These are phyloP conservation scores for Ceratobasidium sp. DNA, from an alignment of 1,284 basidiomycete species.

Conservation along the genomic window DNA sequence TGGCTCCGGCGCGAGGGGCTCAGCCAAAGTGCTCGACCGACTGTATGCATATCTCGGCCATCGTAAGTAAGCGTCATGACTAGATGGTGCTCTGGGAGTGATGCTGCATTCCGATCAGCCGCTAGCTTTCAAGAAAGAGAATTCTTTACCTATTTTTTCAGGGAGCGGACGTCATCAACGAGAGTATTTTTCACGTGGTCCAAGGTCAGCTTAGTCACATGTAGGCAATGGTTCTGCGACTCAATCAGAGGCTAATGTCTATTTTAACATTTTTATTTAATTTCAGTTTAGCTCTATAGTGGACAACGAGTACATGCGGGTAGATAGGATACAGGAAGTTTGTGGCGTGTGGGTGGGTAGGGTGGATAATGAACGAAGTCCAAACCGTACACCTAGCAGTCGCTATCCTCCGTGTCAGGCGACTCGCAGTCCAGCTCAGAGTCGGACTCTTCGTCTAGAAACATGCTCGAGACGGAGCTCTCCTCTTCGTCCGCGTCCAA, in stretches of 20 bases:
- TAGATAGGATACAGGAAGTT: conserved; percentile 17
- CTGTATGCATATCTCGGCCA: background rate
- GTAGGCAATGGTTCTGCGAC: too few species aligned
- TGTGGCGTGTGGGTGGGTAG: background rate
- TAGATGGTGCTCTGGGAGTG: too few species aligned
- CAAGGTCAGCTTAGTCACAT: too few species aligned
- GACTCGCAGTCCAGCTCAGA: conserved; percentile 26
- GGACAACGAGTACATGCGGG: background rate
- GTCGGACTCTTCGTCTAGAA: conserved; percentile 16
- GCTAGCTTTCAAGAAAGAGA: too few species aligned
- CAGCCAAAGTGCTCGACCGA: background rate
- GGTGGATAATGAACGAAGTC: background rate
- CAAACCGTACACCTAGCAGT: conserved; percentile 9
- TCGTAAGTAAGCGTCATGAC: background rate
- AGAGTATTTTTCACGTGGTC: too few species aligned
- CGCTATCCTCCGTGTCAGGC: conserved; percentile 36
- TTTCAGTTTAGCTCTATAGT: conserved; percentile 18
- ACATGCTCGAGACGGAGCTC: conserved; percentile 34
- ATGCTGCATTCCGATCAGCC: too few species aligned
- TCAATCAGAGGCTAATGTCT: background rate
- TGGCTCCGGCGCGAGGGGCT: background rate
- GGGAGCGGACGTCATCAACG: too few species aligned
- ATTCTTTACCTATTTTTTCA: too few species aligned
- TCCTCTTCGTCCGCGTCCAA: conserved; percentile 38
- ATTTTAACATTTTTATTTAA: conserved; percentile 12